A percentile compares a stretch with the other conserved stretches of the same genome.
Conservation (phyloP, 495 filamentous ascomycete genomes). For the Durotheca rogersii region DNA sequence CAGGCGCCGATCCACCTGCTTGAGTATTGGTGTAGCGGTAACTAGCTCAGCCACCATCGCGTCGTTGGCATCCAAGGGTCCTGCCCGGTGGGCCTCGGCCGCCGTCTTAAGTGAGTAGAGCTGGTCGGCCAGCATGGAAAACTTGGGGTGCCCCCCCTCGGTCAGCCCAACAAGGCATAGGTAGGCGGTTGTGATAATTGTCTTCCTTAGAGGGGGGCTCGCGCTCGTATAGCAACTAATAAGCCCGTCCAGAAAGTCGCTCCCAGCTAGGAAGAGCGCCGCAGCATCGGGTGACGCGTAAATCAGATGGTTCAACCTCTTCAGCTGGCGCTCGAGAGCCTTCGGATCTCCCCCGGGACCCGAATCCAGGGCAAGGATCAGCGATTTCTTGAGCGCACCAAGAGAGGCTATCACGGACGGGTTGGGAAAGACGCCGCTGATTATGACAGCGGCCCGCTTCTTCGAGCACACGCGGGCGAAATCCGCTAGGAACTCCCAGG, state of each 20-base stretch:
- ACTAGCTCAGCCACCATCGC: conserved; percentile 64
- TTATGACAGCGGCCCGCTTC: conserved; percentile 40
- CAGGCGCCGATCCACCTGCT: conserved; percentile 48
- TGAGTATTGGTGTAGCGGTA: conserved; percentile 58
- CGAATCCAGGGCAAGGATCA: conserved; percentile 53
- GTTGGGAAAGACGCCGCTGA: conserved; percentile 37
- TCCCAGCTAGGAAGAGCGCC: conserved; percentile 72
- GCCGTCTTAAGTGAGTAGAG: conserved; percentile 75
- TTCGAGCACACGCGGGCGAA: conserved; percentile 57
- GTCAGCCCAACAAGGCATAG: conserved; percentile 68
- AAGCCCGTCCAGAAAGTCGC: conserved; percentile 80
- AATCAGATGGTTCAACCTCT: conserved; percentile 53
- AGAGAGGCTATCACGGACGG: conserved; percentile 41
- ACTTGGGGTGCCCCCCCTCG: conserved; percentile 63
- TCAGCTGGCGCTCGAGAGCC: conserved; percentile 47
- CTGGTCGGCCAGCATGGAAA: conserved; percentile 74
- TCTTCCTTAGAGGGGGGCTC: conserved; percentile 57
- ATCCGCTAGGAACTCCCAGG: conserved; percentile 60
- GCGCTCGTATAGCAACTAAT: conserved; percentile 62
- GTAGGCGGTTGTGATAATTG: conserved; percentile 69
- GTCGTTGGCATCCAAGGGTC: conserved; percentile 51
- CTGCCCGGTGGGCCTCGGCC: conserved; percentile 56
- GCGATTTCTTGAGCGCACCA: conserved; percentile 43
- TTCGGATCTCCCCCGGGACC: conserved; percentile 50
- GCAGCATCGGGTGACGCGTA: conserved; percentile 53